Evolutionary conservation across 2,329 filamentous ascomycete species (phyloP).

Genomic region (Trichoderma citrinoviride): DNA sequence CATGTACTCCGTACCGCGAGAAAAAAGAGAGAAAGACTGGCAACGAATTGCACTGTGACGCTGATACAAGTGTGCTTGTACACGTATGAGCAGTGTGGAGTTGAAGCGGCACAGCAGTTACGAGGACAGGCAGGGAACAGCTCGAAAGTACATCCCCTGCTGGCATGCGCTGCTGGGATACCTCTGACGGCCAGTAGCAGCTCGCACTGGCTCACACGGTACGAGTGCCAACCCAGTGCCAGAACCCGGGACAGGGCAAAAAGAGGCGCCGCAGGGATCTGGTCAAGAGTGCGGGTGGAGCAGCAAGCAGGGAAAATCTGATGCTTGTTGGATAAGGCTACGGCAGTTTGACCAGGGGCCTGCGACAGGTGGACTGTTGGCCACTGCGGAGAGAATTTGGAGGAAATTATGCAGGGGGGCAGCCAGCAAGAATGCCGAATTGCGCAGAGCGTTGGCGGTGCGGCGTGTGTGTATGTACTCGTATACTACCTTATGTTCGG

Average conservation of each 20-base stretch:
- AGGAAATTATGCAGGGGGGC: slow-evolving; percentile 23
- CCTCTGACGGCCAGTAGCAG: not conserved
- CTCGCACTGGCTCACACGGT: not conserved
- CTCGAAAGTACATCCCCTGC: not conserved
- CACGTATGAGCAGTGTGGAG: not conserved
- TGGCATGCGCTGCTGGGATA: not conserved
- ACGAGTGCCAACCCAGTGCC: not conserved
- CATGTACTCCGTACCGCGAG: too few species aligned
- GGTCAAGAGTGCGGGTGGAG: not conserved
- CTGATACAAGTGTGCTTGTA: not conserved
- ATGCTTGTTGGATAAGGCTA: slow-evolving; percentile 23
- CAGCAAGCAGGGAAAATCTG: not conserved
- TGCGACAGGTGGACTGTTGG: slow-evolving; percentile 6
- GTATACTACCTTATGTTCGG: too few species aligned
- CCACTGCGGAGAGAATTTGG: slow-evolving; percentile 19
- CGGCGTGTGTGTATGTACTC: not conserved
- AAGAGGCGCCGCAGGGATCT: not conserved
- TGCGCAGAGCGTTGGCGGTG: not conserved
- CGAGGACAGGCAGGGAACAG: not conserved
- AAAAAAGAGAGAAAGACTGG: not conserved
- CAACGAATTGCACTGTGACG: not conserved
- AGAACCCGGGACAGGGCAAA: not conserved
- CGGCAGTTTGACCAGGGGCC: slow-evolving; percentile 21
- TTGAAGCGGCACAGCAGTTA: not conserved
- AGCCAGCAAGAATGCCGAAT: slow-evolving; percentile 1